These are phyloP conservation scores for Helicosporidium sp. DNA, from an alignment of 139 green algal species.

Conservation along the genomic window DNA sequence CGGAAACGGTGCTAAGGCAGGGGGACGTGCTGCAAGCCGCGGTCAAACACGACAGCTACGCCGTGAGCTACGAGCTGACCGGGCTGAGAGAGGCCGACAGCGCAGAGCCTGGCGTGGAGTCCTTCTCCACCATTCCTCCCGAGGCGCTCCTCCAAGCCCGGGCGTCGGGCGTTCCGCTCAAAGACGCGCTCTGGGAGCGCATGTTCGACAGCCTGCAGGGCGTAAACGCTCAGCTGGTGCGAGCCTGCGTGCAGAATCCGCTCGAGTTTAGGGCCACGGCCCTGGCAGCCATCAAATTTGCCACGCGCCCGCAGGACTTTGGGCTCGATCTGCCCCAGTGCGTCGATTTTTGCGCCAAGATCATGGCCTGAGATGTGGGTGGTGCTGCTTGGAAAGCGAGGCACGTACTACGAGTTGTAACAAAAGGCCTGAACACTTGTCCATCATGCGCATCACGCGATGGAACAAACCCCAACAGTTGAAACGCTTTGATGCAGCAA, in stretches of 20 bases:
- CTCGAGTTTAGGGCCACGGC: conserved; percentile 33
- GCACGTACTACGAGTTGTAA: no score
- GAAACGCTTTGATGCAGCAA: no score
- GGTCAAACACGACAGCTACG: conserved; percentile 44
- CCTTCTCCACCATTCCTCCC: neutral
- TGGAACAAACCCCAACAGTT: no score
- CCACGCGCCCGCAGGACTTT: conserved; percentile 30
- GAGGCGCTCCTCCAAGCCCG: conserved; percentile 1
- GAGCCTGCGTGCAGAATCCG: conserved; percentile 33
- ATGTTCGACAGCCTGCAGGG: conserved; percentile 9
- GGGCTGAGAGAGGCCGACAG: neutral
- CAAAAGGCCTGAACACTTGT: no score
- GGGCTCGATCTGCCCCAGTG: conserved; percentile 27
- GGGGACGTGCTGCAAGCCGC: conserved; percentile 20
- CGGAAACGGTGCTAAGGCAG: conserved; percentile 21
- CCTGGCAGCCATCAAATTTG: conserved; percentile 28
- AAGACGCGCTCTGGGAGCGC: conserved; percentile 22
- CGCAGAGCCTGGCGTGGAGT: neutral
- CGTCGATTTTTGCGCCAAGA: conserved; percentile 25
- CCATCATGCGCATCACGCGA: no score
- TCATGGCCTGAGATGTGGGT: conserved; percentile 28
- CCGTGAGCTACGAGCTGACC: conserved; percentile 20
- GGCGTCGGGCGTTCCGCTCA: neutral
- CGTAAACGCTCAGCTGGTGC: conserved; percentile 26
- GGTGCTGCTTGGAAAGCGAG: no score